Base-by-base conservation (phyloP, 257 asterid species). In the Penstemon eatonii region DNA sequence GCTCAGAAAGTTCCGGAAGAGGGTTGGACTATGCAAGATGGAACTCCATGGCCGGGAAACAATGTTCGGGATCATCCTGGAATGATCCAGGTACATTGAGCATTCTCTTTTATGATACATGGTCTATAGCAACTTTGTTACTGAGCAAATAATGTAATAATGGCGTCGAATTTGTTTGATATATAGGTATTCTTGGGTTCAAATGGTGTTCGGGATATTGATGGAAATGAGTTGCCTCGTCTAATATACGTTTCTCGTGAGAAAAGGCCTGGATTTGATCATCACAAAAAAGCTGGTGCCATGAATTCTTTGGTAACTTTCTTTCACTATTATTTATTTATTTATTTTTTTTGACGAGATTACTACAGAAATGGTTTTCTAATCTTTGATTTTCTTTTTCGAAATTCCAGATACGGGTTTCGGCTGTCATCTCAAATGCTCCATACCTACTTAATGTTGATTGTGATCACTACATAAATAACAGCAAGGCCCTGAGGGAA, bases 11-110 rank as follows among this genome's bases (percentile, higher is more conserved):
- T 82, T 79, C 96, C 97, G 0, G 96, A 91, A 70, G 97, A 91
- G 51, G 97, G 97, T 33, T 91, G 97, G 96, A 88, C 91, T 25
- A 91, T 91, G 97, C 95, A 86, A 73, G 97, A 91, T 55, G 96
- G 96, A 71, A 86, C 97, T 65, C 83, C 81, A 9, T 91, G 97
- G 97, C 97, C 97, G 0, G 97, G 97, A 76, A 91, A 91, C 69
- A 82, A 86, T 67, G 84, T 87, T 43, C 78, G 97, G 72, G 95
- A 91, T 81, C 97, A 91, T 76, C 95, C 95, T 7, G 97, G 98
- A 76, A 91, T 91, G 95, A 91, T 91, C 71, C 98, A 91, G 96
- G 97, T 91, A 64, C 77, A 19, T 42, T 43, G 8, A 36, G 43
- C 40, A 13, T 70, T 50, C 38, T 5, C 53, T 63, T 46, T 69